phyloP scores from a whole-genome alignment of 2,329 filamentous ascomycete species.

The Colletotrichum lini region DNA sequence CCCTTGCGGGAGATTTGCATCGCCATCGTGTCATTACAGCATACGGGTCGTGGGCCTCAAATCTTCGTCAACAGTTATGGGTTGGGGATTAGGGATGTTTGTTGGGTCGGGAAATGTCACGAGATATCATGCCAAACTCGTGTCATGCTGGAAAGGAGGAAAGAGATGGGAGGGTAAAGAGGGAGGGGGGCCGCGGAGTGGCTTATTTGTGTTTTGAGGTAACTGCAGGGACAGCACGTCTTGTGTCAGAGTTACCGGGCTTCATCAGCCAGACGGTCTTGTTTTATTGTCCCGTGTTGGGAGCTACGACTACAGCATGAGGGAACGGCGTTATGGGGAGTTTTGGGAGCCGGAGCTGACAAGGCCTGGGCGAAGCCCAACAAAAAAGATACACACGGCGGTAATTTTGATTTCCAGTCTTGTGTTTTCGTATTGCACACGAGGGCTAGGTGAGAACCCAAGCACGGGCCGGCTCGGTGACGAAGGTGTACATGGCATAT shows the following conservation, averaged over 20 bases:
- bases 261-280: neutral
- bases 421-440: no score
- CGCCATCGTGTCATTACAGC: neutral
- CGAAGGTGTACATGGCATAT: neutral
- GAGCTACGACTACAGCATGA: constrained; percentile 23
- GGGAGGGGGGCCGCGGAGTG: neutral
- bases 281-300: neutral
- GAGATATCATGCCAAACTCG: neutral
- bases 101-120: constrained; percentile 11
- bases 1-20: neutral
- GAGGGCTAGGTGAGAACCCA: no score
- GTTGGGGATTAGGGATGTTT: neutral
- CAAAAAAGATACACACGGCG: neutral
- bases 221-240: constrained; percentile 8
- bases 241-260: neutral
- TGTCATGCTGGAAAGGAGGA: neutral
- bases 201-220: constrained; percentile 17
- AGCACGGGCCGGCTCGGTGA: neutral
- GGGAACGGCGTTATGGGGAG: constrained; percentile 30
- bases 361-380: neutral
- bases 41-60: constrained; percentile 2
- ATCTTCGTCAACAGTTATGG: neutral
- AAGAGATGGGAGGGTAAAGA: neutral
- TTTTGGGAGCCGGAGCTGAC: constrained; percentile 17
- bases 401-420: neutral